A percentile compares a stretch with the other conserved stretches of the same genome.
phyloP scores from a whole-genome alignment of 2,329 filamentous ascomycete species.

The Neophaeococcomyces mojaviensis region DNA sequence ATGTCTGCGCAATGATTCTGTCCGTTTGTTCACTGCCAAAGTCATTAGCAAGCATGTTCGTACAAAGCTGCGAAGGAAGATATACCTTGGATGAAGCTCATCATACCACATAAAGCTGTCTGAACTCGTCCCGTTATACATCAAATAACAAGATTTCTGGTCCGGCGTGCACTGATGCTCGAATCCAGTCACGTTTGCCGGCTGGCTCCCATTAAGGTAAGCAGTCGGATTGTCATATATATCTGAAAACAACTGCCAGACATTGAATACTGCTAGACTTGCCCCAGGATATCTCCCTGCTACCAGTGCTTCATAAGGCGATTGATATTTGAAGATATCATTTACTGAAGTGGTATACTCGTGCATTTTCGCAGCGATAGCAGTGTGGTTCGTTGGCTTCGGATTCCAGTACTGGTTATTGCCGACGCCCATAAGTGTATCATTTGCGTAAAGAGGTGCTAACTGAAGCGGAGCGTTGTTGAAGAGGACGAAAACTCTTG shows the following conservation, averaged over 20 bases:
- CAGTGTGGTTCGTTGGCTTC: conserved; percentile 44
- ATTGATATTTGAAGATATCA: conserved; percentile 44
- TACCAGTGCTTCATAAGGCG: conserved; percentile 40
- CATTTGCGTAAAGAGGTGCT: conserved; percentile 58
- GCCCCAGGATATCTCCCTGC: conserved; percentile 45
- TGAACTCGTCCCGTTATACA: conserved; percentile 11
- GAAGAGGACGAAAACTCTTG: conserved; percentile 63
- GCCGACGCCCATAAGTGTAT: conserved; percentile 37
- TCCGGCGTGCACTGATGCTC: conserved; percentile 47
- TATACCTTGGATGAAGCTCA: conserved; percentile 58
- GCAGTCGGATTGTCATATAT: conserved; percentile 53
- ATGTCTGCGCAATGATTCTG: conserved; percentile 49
- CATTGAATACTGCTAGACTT: conserved; percentile 59
- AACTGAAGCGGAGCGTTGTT: conserved; percentile 61
- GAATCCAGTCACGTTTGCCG: conserved; percentile 54
- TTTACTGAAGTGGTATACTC: conserved; percentile 43
- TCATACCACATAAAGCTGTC: conserved; percentile 32
- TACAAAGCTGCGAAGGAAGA: neutral
- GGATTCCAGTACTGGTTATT: conserved; percentile 41
- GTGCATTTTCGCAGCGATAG: conserved; percentile 45
- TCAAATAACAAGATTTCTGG: conserved; percentile 55
- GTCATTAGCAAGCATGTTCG: neutral
- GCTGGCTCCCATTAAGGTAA: conserved; percentile 57
- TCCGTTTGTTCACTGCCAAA: conserved; percentile 46
- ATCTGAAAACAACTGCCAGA: conserved; percentile 41